Base-by-base conservation (phyloP, 176 grass and related monocot species). In the Thalia dealbata region DNA sequence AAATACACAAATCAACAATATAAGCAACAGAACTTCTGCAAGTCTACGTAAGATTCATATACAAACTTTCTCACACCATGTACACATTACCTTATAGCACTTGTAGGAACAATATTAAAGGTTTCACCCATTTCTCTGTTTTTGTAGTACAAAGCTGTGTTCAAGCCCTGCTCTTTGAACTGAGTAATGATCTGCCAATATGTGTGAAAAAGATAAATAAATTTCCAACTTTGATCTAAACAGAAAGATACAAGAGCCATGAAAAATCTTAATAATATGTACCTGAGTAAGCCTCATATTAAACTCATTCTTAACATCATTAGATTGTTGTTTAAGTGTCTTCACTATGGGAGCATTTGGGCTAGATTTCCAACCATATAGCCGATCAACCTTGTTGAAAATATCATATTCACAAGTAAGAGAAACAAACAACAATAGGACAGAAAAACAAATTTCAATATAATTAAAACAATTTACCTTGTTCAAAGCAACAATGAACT, bases 401-500 rank as follows among this genome's bases (percentile, higher is more conserved):
- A 68, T 16, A 65, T 65, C 14, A 65, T 23, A 80, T 12, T 46
- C 44, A 65, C 58, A 64, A 83, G 15, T 78, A 66, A 74, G 64
- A 59, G 15, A 76, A 54, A n/a, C 14, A 59, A 70, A 66, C 41
- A 18, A 27, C 22, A 12, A 14, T 5, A 35, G 62, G 1, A 27
- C 27, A 70, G 48, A 32, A 45, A 64, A 26, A n/a, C 19, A 55
- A 52, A 54, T 52, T 29, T 32, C 0, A 27, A 27, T 52, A 64
- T 38, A 69, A 80, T 23, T 26, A 61, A 23, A 73, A 77, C 67
- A 79, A 79, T 30, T 75, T 55, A 96, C 92, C 89, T 96, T 96
- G 81, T 96, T 96, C 73, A 96, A 92, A 69, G 92, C 92, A 81
- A 96, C 89, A 66, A 96, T 92, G 55, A 96, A 96, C 19, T 92